Percentiles rank a stretch among this genome's conserved stretches.
These are phyloP conservation scores for Mycena galericulata DNA, from an alignment of 768 basidiomycete genomes.

Conservation along the genomic window DNA sequence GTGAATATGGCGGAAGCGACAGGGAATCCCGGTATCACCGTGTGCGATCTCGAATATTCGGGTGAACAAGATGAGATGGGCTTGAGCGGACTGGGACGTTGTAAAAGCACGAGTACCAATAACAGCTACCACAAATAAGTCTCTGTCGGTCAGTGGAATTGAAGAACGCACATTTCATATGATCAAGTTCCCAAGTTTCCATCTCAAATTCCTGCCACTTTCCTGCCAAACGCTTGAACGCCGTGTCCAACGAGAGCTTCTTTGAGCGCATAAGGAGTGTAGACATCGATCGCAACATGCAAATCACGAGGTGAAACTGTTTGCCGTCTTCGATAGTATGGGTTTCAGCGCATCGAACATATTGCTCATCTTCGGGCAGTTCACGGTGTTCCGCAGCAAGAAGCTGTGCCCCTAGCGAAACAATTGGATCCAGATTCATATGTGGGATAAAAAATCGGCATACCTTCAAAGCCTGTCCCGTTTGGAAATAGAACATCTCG, in stretches of 20 bases:
- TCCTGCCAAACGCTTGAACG: slow-evolving; percentile 7
- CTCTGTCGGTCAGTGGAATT: neutral
- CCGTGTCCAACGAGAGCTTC: slow-evolving; percentile 7
- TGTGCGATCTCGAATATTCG: slow-evolving; percentile 37
- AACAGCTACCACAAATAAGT: slow-evolving; percentile 32
- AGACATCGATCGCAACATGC: slow-evolving; percentile 40
- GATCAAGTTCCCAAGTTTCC: slow-evolving; percentile 2
- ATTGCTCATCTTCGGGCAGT: slow-evolving; percentile 28
- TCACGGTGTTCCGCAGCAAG: slow-evolving; percentile 25
- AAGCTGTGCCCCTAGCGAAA: neutral
- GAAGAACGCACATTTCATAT: slow-evolving; percentile 11
- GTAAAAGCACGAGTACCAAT: slow-evolving; percentile 38
- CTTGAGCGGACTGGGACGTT: slow-evolving; percentile 40
- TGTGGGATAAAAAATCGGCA: neutral
- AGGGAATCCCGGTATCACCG: slow-evolving; percentile 34
- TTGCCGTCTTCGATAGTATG: slow-evolving; percentile 20
- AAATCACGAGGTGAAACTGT: slow-evolving; percentile 32
- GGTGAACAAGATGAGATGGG: slow-evolving; percentile 39
- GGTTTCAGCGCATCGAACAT: slow-evolving; percentile 37
- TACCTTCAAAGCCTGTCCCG: slow-evolving; percentile 43
- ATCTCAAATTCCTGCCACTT: slow-evolving; percentile 21
- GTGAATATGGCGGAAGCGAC: slow-evolving; percentile 41
- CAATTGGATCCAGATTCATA: neutral
- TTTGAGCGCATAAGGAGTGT: slow-evolving; percentile 22
- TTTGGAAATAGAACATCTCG: slow-evolving; percentile 32